phyloP scores from a whole-genome alignment of 2,329 filamentous ascomycete species.

The Sporothrix variecibatus region DNA sequence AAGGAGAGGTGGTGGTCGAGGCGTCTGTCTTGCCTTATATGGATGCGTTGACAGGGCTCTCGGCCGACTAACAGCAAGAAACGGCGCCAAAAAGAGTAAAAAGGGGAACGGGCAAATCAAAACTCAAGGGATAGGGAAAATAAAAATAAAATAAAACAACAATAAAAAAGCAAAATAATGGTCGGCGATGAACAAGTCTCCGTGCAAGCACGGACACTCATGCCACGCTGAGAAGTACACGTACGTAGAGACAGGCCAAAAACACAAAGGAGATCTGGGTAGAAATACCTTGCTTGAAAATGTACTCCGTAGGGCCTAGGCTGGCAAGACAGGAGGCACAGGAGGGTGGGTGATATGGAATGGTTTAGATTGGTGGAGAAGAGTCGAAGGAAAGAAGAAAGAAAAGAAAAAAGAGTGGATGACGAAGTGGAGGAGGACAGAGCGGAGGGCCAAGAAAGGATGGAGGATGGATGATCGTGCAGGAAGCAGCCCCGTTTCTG shows the following conservation, averaged over 20 bases:
- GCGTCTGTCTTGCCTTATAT: conserved; percentile 12
- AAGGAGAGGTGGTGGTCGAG: background rate
- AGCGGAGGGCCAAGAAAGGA: conserved; percentile 4
- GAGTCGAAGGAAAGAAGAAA: background rate
- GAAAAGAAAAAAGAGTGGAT: background rate
- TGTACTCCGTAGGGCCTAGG: conserved; percentile 26
- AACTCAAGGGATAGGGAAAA: background rate
- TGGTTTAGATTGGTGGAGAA: background rate
- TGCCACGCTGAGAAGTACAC: conserved; percentile 1
- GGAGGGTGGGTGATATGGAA: background rate
- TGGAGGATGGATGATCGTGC: conserved; percentile 14
- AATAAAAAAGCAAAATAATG: background rate
- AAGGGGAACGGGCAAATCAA: background rate
- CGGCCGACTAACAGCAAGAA: conserved; percentile 10
- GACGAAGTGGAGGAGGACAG: background rate
- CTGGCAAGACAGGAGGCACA: background rate
- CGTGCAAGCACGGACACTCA: background rate
- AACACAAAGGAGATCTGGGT: background rate
- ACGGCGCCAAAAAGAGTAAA: background rate
- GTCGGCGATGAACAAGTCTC: background rate
- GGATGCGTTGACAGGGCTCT: background rate
- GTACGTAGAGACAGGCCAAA: background rate
- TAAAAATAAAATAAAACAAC: background rate
- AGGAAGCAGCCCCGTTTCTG: conserved; percentile 20
- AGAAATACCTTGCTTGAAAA: background rate